Conservation (phyloP, 768 basidiomycete genomes). For the Cystofilobasidium ferigula region DNA sequence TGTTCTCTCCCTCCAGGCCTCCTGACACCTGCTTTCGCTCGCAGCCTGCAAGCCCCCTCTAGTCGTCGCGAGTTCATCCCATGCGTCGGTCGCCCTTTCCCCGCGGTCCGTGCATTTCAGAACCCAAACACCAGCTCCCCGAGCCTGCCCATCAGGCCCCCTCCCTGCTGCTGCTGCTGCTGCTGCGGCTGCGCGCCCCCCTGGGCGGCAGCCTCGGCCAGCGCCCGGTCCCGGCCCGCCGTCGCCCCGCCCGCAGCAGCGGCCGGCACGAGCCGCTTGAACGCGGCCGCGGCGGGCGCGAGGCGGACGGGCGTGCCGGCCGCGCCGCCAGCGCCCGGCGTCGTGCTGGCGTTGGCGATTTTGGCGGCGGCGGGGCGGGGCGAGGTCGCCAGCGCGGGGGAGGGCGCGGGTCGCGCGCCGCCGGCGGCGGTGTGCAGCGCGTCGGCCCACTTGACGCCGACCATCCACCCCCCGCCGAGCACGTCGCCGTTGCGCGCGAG, state of each 20-base stretch:
- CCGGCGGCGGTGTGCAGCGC: background rate
- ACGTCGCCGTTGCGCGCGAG: constrained; percentile 74
- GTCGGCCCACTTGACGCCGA: constrained; percentile 72
- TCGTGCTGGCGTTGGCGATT: background rate
- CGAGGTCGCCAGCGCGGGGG: background rate
- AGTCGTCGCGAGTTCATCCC: too few relatives aligned
- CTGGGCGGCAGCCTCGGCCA: background rate
- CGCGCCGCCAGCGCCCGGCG: background rate
- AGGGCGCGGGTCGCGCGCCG: background rate
- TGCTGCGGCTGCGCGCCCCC: background rate
- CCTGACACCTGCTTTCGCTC: too few relatives aligned
- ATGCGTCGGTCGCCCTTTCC: too few relatives aligned
- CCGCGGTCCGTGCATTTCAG: too few relatives aligned
- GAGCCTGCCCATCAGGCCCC: too few relatives aligned
- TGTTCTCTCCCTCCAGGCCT: too few relatives aligned
- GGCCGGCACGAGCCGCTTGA: constrained; percentile 8
- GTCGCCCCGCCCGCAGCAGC: background rate
- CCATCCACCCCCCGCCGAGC: constrained; percentile 56
- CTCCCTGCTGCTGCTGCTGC: background rate
- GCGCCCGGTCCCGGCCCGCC: background rate
- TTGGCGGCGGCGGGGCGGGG: background rate
- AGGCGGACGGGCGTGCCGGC: constrained; percentile 13
- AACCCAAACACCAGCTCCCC: too few relatives aligned
- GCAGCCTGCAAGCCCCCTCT: too few relatives aligned
- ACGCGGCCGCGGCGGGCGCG: constrained; percentile 17